phyloP scores from a whole-genome alignment of 2,329 filamentous ascomycete genomes.

The Harringtonia lauricola region DNA sequence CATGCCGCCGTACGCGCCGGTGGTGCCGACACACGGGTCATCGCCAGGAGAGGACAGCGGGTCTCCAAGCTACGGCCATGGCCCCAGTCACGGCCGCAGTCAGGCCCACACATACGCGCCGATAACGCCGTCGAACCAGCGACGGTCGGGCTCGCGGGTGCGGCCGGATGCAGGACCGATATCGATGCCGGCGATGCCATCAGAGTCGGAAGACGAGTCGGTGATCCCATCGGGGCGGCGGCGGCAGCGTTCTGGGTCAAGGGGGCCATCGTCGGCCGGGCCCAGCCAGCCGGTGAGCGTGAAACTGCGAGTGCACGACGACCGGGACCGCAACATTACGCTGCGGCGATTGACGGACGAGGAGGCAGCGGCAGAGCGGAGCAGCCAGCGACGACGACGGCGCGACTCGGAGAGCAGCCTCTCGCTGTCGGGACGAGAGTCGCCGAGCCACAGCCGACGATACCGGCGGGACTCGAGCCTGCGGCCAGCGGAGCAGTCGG shows the following conservation, averaged over 20 bases:
- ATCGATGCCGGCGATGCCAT: constrained; percentile 43
- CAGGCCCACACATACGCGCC: background rate
- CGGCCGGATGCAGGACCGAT: constrained; percentile 24
- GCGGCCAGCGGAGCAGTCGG: constrained; percentile 32
- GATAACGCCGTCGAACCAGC: background rate
- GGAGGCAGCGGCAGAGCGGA: constrained; percentile 36
- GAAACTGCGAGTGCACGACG: constrained; percentile 49
- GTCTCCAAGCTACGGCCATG: too few relatives aligned
- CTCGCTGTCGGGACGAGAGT: constrained; percentile 46
- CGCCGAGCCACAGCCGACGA: constrained; percentile 33
- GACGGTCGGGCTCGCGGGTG: constrained; percentile 7
- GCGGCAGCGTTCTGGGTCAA: constrained; percentile 29
- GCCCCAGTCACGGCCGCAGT: background rate
- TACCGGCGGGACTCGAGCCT: constrained; percentile 45
- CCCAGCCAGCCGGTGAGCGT: constrained; percentile 40
- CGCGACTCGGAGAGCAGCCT: constrained; percentile 42
- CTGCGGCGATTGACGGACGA: constrained; percentile 50
- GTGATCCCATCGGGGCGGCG: constrained; percentile 29
- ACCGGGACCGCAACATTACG: constrained; percentile 49
- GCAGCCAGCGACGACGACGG: constrained; percentile 23
- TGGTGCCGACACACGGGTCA: background rate
- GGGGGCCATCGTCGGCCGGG: too few relatives aligned
- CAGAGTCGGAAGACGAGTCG: constrained; percentile 35
- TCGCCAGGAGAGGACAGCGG: constrained; percentile 1
- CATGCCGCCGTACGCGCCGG: constrained; percentile 8